Conservation (phyloP, 352 stramenopile species). For the Phytophthora ramorum region DNA sequence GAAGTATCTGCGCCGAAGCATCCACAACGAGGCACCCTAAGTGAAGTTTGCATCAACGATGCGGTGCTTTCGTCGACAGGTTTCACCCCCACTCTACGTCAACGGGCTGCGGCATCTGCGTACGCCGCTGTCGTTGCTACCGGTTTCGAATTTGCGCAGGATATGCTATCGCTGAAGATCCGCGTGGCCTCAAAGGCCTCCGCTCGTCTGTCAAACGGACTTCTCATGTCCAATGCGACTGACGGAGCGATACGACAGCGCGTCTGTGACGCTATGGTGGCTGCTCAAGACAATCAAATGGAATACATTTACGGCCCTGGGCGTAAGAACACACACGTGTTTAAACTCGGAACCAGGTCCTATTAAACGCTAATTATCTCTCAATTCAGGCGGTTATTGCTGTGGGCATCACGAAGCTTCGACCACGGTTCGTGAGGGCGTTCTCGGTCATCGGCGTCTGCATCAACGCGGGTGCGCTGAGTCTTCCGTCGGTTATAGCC, state of each 20-base stretch:
- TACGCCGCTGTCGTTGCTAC: neutral
- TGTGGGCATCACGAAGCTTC: too few relatives aligned
- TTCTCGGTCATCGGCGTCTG: too few relatives aligned
- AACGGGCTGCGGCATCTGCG: neutral
- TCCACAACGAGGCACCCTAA: neutral
- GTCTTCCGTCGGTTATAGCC: too few relatives aligned
- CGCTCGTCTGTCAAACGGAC: neutral
- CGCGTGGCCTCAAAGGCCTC: neutral
- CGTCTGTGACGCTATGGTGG: neutral
- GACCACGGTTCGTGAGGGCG: too few relatives aligned
- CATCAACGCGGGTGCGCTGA: too few relatives aligned
- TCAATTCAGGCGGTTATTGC: too few relatives aligned
- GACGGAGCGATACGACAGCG: neutral
- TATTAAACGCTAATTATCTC: too few relatives aligned
- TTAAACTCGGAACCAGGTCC: neutral
- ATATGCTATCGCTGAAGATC: neutral
- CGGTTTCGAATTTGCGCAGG: neutral
- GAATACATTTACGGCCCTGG: neutral
- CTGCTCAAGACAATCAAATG: neutral
- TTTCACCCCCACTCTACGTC: neutral
- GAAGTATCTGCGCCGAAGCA: neutral
- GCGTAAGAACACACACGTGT: neutral
- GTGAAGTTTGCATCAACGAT: neutral
- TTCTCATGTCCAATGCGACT: neutral
- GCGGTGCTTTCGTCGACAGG: neutral